Evolutionary conservation across 2,329 filamentous ascomycete species (phyloP), one percentile per base, ranked within the genome.

Genomic region (Penicillium sp.): DNA sequence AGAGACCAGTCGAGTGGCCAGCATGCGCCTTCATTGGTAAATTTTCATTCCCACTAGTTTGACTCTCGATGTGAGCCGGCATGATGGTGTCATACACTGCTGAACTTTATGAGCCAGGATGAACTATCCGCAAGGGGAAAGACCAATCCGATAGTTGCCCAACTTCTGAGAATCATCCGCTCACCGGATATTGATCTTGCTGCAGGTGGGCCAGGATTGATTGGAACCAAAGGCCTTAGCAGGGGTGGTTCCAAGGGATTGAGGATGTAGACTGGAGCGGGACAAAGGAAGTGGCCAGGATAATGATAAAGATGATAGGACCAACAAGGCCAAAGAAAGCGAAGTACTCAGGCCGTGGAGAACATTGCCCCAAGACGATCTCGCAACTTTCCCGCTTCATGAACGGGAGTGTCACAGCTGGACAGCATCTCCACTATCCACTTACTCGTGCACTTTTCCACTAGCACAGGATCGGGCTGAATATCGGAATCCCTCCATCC

Each of bases 31-130:
- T 60, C 57, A 67, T 67, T 65, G 65, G 65, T 55, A 61, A 57
- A 37, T 19, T 46, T 6, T 8, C 28, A 10, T 28, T 38, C 35
- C 51, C 59, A 52, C 58, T 66, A 64, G 60, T 42, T 42, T n/a
- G 19, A 42, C 30, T 28, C 22, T 57, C 28, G 33, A 49, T 63
- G 55, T 58, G 49, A 49, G 14, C 40, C 48, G 30, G 43, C 38
- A 48, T 60, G 60, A 61, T 66, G 59, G 64, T 66, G 60, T 63
- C 64, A 66, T 66, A 60, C 58, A 60, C 30, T 35, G 22, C 11
- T 33, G 28, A 51, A 51, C 28, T 35, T 51, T 51, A 30, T 10
- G 19, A 35, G 46, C 46, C 46, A 51, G 46, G 46, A 51, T 33
- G 28, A 10, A 35, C 46, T 51, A 48, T 51, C 46, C 46, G 46